These are phyloP conservation scores for Pelagomonas calceolata DNA, from an alignment of 108 stramenopile genomes.

Conservation along the genomic window DNA sequence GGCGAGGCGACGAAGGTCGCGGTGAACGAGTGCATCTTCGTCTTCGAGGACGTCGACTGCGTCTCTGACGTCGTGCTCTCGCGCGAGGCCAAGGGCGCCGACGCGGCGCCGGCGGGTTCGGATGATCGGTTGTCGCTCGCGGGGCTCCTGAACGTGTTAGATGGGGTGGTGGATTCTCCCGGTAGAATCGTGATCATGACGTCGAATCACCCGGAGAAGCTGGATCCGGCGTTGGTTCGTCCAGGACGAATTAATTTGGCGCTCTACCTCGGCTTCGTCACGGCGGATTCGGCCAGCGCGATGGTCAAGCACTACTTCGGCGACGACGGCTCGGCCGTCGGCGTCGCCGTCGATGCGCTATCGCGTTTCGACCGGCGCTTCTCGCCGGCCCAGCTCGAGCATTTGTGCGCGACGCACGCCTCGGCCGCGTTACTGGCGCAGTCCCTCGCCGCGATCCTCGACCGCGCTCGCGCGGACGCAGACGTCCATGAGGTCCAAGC, in stretches of 20 bases:
- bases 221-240: conserved; percentile 66
- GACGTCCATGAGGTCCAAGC: too few species aligned
- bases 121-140: conserved; percentile 41
- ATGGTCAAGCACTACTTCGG: conserved; percentile 63
- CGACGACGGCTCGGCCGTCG: not conserved
- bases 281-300: conserved; percentile 23
- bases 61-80: conserved; percentile 47
- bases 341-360: not conserved
- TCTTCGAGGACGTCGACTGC: conserved; percentile 74
- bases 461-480: too few species aligned
- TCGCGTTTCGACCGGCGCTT: not conserved
- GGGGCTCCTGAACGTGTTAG: conserved; percentile 62
- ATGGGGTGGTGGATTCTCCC: conserved; percentile 68
- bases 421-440: too few species aligned
- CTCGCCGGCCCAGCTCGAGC: not conserved
- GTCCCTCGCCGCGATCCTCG: too few species aligned
- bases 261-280: conserved; percentile 49
- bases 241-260: conserved; percentile 65
- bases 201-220: conserved; percentile 60
- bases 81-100: not conserved
- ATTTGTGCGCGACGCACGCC: not conserved
- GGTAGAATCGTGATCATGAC: conserved; percentile 68
- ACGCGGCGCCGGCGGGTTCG: conserved; percentile 7
- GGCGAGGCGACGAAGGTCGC: conserved; percentile 14
- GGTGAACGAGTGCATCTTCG: conserved; percentile 61